Conservation (phyloP, 495 filamentous ascomycete species). For the Tuber umbilicatum region DNA sequence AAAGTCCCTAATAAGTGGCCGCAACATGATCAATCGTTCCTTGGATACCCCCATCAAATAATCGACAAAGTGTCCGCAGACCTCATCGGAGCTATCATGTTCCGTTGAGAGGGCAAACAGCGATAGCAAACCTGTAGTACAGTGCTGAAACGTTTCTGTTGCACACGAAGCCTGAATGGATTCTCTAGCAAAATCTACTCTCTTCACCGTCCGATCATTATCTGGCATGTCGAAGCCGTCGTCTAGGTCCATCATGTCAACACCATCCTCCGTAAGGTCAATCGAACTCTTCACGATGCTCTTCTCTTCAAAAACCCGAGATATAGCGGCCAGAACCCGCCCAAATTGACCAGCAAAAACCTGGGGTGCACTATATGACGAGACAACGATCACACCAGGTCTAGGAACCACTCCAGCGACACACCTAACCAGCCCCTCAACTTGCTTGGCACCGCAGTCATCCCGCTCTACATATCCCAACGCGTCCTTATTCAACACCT, state of each 20-base stretch:
- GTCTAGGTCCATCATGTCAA: slow-evolving; percentile 74
- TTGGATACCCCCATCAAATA: slow-evolving; percentile 33
- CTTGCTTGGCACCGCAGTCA: slow-evolving; percentile 31
- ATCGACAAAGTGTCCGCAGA: slow-evolving; percentile 29
- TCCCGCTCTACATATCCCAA: slow-evolving; percentile 29
- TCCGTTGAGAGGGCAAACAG: slow-evolving; percentile 29
- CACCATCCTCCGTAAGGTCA: slow-evolving; percentile 22
- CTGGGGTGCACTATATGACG: slow-evolving; percentile 13
- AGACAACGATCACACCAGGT: slow-evolving; percentile 37
- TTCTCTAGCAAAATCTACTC: slow-evolving; percentile 47
- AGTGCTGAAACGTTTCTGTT: slow-evolving; percentile 44
- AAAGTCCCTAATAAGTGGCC: slow-evolving; percentile 38
- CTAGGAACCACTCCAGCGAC: slow-evolving; percentile 35
- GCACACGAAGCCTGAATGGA: slow-evolving; percentile 52
- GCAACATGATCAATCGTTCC: slow-evolving; percentile 32
- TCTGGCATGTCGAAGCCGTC: slow-evolving; percentile 55
- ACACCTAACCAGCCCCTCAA: slow-evolving; percentile 36
- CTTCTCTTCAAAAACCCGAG: slow-evolving; percentile 48
- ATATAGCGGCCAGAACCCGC: slow-evolving; percentile 45
- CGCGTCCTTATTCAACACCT: slow-evolving; percentile 14
- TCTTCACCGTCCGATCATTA: slow-evolving; percentile 50
- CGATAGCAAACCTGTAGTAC: slow-evolving; percentile 30
- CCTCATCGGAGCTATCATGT: slow-evolving; percentile 10
- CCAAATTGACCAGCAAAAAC: slow-evolving; percentile 21
- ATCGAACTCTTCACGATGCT: slow-evolving; percentile 16